Conservation (phyloP, 202 grass and related monocot species). For the Eragrostis tef region DNA sequence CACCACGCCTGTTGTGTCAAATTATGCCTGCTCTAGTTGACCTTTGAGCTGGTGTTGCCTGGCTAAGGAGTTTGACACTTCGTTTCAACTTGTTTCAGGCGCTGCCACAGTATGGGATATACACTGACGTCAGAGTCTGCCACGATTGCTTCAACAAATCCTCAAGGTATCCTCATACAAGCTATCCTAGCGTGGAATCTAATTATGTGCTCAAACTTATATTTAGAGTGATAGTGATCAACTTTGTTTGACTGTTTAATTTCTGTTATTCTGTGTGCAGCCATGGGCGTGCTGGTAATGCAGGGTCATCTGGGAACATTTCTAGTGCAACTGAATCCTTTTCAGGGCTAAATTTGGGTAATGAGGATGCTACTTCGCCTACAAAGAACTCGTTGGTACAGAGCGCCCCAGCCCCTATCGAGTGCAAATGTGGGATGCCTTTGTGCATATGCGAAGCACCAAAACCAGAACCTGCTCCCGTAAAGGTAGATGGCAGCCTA, state of each 20-base stretch:
- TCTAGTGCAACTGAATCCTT: conserved; percentile 54
- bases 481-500: conserved; percentile 50
- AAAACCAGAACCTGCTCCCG: conserved; percentile 64
- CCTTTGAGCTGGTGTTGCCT: not conserved
- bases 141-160: conserved; percentile 79
- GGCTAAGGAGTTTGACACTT: conserved; percentile 28
- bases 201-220: not conserved
- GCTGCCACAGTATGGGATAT: conserved; percentile 87
- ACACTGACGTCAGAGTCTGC: conserved; percentile 89
- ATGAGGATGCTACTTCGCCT: conserved; percentile 51
- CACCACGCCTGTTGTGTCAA: not conserved
- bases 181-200: not conserved
- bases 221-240: not conserved
- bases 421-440: conserved; percentile 98
- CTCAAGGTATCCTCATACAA: conserved; percentile 57
- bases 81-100: conserved; percentile 61
- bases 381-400: conserved; percentile 35
- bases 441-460: conserved; percentile 93
- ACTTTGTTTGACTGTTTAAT: not conserved
- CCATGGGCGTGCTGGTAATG: conserved; percentile 44
- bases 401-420: conserved; percentile 37
- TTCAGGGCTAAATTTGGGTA: conserved; percentile 71
- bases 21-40: not conserved
- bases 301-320: conserved; percentile 24
- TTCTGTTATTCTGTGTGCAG: conserved; percentile 49